phyloP scores from a whole-genome alignment of 257 asterid species.

The Solanum sitiens region DNA sequence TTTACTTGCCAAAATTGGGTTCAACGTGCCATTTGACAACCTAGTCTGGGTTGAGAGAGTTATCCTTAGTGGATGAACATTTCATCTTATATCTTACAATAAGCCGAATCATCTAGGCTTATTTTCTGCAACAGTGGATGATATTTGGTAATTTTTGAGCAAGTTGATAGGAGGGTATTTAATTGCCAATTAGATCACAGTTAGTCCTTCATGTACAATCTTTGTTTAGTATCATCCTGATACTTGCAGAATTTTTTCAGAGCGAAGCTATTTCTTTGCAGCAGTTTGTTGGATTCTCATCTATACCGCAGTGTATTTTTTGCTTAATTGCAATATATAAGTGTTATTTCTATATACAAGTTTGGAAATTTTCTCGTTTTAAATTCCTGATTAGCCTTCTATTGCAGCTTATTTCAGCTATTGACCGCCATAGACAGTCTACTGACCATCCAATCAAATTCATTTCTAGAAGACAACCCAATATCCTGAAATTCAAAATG shows the following conservation, averaged over 20 bases:
- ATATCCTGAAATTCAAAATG: slow-evolving; percentile 78
- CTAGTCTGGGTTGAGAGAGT: neutral
- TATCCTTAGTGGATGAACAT: neutral
- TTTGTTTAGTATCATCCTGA: neutral
- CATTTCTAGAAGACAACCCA: slow-evolving; percentile 71
- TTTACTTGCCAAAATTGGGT: neutral
- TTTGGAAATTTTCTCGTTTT: neutral
- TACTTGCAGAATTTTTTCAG: neutral
- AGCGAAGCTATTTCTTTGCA: neutral
- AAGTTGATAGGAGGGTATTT: neutral
- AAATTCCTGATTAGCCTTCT: neutral
- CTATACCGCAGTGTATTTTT: neutral
- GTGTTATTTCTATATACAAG: neutral
- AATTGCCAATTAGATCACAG: neutral
- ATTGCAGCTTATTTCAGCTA: slow-evolving; percentile 87
- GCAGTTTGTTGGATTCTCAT: neutral
- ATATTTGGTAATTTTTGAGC: neutral
- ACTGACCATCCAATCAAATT: slow-evolving; percentile 96
- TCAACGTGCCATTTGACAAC: neutral
- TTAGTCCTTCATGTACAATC: neutral
- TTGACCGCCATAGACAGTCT: slow-evolving; percentile 84
- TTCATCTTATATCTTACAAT: neutral
- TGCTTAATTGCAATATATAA: neutral
- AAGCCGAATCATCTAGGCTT: neutral
- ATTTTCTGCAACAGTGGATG: neutral